Conservation (phyloP, 441 rosid genomes). For the Pelargonium cotyledonis region DNA sequence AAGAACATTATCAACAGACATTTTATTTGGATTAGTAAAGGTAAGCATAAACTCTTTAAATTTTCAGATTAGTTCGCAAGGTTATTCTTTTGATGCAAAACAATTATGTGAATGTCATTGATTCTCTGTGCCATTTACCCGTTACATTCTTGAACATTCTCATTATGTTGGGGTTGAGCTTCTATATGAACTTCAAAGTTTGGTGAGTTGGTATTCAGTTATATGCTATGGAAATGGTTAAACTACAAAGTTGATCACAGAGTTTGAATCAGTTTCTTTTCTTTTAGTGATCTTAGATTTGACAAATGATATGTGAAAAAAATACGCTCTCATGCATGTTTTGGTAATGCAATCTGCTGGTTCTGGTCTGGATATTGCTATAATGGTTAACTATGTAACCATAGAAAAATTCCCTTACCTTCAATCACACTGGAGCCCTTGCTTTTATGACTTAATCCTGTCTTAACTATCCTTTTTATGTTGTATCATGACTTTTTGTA, state of each 20-base stretch:
- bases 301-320: background rate
- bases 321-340: background rate
- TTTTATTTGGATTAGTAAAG: constrained; percentile 88
- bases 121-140: background rate
- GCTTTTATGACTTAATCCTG: background rate
- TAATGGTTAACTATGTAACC: background rate
- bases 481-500: constrained; percentile 11
- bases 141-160: background rate
- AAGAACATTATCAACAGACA: constrained; percentile 93
- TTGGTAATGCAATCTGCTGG: background rate
- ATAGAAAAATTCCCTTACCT: background rate
- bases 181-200: background rate
- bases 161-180: background rate
- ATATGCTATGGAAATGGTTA: background rate
- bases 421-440: constrained; percentile 6
- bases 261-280: background rate
- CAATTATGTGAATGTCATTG: background rate
- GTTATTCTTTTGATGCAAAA: background rate
- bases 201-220: background rate
- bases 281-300: background rate
- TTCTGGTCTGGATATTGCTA: background rate
- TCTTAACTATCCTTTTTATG: background rate
- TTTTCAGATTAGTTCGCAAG: background rate
- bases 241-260: background rate
- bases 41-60: constrained; percentile 30